Percentiles rank a stretch among this genome's conserved stretches.
Conservation (phyloP, 2,329 filamentous ascomycete species). For the Stagonosporopsis cucurbitacearum region DNA sequence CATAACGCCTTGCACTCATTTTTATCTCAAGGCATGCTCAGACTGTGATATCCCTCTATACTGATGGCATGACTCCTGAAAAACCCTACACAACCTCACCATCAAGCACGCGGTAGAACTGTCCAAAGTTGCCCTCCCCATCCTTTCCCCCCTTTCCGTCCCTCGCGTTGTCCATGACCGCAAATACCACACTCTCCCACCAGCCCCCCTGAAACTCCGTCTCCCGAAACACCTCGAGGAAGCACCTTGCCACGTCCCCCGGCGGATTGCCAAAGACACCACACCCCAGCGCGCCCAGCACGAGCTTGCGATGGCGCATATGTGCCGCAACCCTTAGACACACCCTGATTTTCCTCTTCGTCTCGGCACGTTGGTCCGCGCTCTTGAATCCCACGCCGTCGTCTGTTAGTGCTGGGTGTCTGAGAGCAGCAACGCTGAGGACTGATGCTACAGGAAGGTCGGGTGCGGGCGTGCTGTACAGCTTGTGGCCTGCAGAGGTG, state of each 20-base stretch:
- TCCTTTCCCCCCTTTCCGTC: constrained; percentile 33
- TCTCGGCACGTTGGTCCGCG: constrained; percentile 57
- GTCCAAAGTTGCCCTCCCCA: constrained; percentile 58
- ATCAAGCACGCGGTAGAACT: constrained; percentile 51
- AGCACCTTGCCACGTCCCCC: constrained; percentile 67
- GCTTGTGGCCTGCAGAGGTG: constrained; percentile 54
- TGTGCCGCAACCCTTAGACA: constrained; percentile 65
- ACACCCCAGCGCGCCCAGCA: constrained; percentile 73
- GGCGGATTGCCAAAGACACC: constrained; percentile 70
- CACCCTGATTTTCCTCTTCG: constrained; percentile 68
- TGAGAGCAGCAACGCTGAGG: constrained; percentile 66
- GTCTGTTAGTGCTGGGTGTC: constrained; percentile 46
- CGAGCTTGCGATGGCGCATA: constrained; percentile 63
- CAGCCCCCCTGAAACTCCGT: constrained; percentile 68
- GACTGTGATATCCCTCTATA: too few species aligned
- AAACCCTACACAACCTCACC: constrained; percentile 26
- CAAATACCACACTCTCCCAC: constrained; percentile 71
- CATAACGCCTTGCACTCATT: too few species aligned
- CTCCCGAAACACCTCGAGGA: constrained; percentile 66
- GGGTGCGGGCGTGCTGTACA: constrained; percentile 43
- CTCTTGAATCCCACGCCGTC: constrained; percentile 27
- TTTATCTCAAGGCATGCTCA: background rate
- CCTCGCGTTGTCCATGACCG: constrained; percentile 57
- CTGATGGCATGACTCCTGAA: too few species aligned
- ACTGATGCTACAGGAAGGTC: constrained; percentile 62